These are phyloP conservation scores for Penicillium diatomitis DNA, from an alignment of 495 filamentous ascomycete genomes.

Conservation along the genomic window DNA sequence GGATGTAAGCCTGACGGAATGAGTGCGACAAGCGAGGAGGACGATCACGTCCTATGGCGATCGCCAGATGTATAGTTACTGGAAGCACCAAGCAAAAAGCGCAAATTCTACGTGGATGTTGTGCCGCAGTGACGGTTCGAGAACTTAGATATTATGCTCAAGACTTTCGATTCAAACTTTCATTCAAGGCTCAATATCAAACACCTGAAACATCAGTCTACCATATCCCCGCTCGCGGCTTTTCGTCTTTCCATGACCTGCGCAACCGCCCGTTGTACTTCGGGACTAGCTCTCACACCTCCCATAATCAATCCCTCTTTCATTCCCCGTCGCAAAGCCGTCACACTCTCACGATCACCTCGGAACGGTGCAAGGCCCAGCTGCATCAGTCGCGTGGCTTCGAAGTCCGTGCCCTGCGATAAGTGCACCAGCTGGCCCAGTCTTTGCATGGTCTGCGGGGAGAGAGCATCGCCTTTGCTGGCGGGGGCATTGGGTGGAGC, in stretches of 20 bases:
- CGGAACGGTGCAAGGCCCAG: constrained; percentile 78
- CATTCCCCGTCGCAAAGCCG: constrained; percentile 52
- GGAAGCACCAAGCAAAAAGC: too few species aligned
- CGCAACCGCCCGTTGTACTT: constrained; percentile 66
- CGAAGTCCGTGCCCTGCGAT: constrained; percentile 50
- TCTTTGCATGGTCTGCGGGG: constrained; percentile 30
- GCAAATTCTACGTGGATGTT: too few species aligned
- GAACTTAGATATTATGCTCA: background rate
- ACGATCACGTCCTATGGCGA: too few species aligned
- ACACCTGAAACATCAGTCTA: background rate
- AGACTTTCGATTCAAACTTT: background rate
- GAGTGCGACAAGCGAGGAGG: too few species aligned
- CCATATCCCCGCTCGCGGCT: constrained; percentile 16
- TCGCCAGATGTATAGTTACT: too few species aligned
- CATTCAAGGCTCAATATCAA: too few species aligned
- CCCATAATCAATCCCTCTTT: constrained; percentile 72
- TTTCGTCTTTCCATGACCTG: constrained; percentile 48
- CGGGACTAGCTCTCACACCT: constrained; percentile 60
- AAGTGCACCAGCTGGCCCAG: constrained; percentile 34
- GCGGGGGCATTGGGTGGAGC: constrained; percentile 17
- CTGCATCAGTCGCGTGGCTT: constrained; percentile 59
- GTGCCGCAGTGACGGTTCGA: too few species aligned
- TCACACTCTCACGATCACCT: constrained; percentile 53
- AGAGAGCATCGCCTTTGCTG: constrained; percentile 13
- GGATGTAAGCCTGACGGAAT: too few species aligned